Evolutionary conservation across 331 rosid genomes (phyloP).

Genomic region (Malus hybrid): DNA sequence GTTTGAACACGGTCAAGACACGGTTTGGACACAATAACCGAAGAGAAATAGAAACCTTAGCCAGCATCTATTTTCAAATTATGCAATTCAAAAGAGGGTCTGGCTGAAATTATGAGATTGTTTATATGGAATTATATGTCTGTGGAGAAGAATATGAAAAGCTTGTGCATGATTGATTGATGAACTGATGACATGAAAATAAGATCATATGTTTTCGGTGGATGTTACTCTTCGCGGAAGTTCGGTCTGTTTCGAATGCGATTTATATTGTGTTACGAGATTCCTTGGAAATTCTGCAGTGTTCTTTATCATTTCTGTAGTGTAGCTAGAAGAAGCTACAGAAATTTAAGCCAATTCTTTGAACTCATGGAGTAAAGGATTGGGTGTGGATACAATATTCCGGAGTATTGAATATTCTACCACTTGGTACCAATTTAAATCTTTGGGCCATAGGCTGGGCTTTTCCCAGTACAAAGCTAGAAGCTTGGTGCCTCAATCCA

Average conservation of each 20-base stretch:
- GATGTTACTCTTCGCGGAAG: neutral
- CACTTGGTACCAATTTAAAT: neutral
- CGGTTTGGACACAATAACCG: neutral
- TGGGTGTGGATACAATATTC: neutral
- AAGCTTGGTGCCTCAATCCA: neutral
- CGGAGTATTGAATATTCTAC: neutral
- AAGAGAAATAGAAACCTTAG: neutral
- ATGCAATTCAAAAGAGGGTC: no score
- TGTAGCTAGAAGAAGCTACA: no score
- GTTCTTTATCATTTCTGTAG: no score
- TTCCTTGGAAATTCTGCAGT: no score
- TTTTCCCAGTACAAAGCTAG: neutral
- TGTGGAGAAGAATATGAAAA: conserved; percentile 45
- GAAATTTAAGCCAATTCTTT: neutral
- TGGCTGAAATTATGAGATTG: no score
- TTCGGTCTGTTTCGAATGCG: no score
- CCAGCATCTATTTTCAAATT: no score
- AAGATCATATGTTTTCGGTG: neutral
- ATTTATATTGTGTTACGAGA: no score
- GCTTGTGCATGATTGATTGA: conserved; percentile 6
- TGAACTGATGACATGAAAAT: conserved; percentile 20
- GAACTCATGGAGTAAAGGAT: no score
- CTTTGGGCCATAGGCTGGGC: neutral
- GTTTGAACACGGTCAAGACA: no score
- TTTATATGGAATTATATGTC: neutral